Percentiles rank a stretch among this genome's conserved stretches.
phyloP scores from a whole-genome alignment of 306 rosid species.

The Prunus campanulata region DNA sequence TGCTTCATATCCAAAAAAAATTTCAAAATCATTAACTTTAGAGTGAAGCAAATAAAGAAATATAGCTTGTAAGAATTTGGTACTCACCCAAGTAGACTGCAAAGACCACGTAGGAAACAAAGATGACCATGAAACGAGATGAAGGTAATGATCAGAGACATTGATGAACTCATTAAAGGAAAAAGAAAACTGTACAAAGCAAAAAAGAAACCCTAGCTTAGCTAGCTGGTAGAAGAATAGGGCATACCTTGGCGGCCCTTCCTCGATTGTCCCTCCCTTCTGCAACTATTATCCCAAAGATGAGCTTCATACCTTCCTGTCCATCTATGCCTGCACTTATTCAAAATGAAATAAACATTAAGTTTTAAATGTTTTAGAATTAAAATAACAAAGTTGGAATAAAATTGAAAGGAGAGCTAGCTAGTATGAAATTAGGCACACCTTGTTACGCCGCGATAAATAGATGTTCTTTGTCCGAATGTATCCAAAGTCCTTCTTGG shows the following conservation, averaged over 20 bases:
- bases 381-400: neutral
- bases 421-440: neutral
- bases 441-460: slow-evolving; percentile 97
- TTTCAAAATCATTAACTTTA: neutral
- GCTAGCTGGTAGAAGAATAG: neutral
- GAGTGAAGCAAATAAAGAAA: neutral
- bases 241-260: slow-evolving; percentile 95
- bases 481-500: slow-evolving; percentile 88
- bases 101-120: slow-evolving; percentile 4
- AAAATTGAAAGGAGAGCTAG: too few relatives aligned
- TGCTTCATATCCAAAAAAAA: neutral
- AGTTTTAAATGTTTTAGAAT: neutral
- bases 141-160: slow-evolving; percentile 3
- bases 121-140: neutral
- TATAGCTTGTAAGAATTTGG: neutral
- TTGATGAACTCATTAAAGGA: neutral
- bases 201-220: slow-evolving; percentile 16
- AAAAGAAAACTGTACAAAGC: neutral
- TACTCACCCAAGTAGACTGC: slow-evolving; percentile 37
- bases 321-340: slow-evolving; percentile 79
- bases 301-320: slow-evolving; percentile 99
- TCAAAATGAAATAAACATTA: neutral
- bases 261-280: slow-evolving; percentile 99
- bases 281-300: slow-evolving; percentile 96
- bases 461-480: slow-evolving; percentile 95